These are phyloP conservation scores for Chalciporus chontae DNA, from an alignment of 768 basidiomycete genomes.

Conservation along the genomic window DNA sequence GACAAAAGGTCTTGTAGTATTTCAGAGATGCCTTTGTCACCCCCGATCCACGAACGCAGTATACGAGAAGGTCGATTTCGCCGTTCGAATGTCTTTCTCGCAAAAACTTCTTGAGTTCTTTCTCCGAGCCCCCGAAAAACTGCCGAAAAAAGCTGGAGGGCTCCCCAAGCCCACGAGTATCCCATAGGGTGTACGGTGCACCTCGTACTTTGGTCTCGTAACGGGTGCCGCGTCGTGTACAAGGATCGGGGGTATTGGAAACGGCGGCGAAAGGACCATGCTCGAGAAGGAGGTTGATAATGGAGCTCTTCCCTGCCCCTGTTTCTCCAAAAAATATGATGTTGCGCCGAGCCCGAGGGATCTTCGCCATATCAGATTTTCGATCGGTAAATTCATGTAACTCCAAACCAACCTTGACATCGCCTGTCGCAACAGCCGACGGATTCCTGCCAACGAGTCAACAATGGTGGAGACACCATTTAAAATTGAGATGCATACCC, in stretches of 20 bases:
- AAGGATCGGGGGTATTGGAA: slow-evolving; percentile 14
- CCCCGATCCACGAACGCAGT: slow-evolving; percentile 34
- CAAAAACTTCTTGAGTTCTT: slow-evolving; percentile 19
- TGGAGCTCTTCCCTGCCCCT: slow-evolving; percentile 27
- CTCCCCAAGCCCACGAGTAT: slow-evolving; percentile 38
- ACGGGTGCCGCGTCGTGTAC: slow-evolving; percentile 3
- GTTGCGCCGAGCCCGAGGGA: too few species aligned
- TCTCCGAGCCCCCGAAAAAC: slow-evolving; percentile 11
- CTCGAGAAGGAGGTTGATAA: slow-evolving; percentile 24
- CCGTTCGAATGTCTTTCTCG: slow-evolving; percentile 13
- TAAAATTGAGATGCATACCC: too few species aligned
- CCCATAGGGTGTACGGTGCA: slow-evolving; percentile 24
- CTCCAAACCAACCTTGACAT: too few species aligned
- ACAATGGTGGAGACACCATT: too few species aligned
- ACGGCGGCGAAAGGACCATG: background rate
- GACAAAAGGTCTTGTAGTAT: slow-evolving; percentile 33
- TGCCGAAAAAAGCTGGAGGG: slow-evolving; percentile 4
- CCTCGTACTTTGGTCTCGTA: slow-evolving; percentile 7
- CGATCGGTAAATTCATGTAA: too few species aligned
- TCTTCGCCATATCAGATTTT: too few species aligned
- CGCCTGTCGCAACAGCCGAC: too few species aligned
- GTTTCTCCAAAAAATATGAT: slow-evolving; percentile 23
- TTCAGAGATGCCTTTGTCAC: slow-evolving; percentile 23
- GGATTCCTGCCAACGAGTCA: too few species aligned
- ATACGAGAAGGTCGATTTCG: slow-evolving; percentile 40